phyloP scores from a whole-genome alignment of 805 yeast genomes.

The Hanseniaspora meyeri region DNA sequence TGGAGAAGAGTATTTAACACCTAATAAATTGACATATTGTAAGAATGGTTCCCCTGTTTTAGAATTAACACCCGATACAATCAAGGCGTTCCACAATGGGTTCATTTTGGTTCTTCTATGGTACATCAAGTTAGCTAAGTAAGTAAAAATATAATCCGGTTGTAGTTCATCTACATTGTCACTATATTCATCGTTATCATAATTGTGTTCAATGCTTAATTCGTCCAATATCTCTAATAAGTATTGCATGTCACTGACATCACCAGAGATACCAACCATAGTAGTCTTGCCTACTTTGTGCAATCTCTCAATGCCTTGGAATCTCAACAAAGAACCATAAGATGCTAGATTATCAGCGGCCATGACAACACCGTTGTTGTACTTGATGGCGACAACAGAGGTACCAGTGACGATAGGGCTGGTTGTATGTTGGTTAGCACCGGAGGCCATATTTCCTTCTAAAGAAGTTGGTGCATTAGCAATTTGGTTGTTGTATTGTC shows the following conservation, averaged over 20 bases:
- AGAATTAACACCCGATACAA: constrained; percentile 74
- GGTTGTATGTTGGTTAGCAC: constrained; percentile 78
- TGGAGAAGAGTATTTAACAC: constrained; percentile 81
- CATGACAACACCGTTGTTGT: constrained; percentile 75
- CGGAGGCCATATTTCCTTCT: constrained; percentile 33
- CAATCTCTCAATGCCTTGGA: constrained; percentile 74
- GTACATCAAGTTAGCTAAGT: constrained; percentile 72
- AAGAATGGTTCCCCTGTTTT: constrained; percentile 41
- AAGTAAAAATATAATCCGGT: constrained; percentile 83
- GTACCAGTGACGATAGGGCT: constrained; percentile 95
- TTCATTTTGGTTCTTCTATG: constrained; percentile 83
- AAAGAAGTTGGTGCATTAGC: constrained; percentile 33
- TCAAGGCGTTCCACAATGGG: constrained; percentile 88
- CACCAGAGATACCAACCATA: constrained; percentile 89
- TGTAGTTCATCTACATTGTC: constrained; percentile 48
- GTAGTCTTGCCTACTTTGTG: constrained; percentile 74
- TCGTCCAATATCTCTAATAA: constrained; percentile 64
- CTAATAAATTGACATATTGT: constrained; percentile 79
- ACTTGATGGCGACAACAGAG: constrained; percentile 84
- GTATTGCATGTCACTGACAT: constrained; percentile 84
- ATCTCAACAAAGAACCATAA: constrained; percentile 83
- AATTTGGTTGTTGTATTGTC: constrained; percentile 62
- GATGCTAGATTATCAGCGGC: constrained; percentile 94
- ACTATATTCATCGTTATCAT: constrained; percentile 42
- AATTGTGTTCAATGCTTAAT: constrained; percentile 62